Evolutionary conservation across 345 rosid species (phyloP).

Genomic region (Turritis glabra): DNA sequence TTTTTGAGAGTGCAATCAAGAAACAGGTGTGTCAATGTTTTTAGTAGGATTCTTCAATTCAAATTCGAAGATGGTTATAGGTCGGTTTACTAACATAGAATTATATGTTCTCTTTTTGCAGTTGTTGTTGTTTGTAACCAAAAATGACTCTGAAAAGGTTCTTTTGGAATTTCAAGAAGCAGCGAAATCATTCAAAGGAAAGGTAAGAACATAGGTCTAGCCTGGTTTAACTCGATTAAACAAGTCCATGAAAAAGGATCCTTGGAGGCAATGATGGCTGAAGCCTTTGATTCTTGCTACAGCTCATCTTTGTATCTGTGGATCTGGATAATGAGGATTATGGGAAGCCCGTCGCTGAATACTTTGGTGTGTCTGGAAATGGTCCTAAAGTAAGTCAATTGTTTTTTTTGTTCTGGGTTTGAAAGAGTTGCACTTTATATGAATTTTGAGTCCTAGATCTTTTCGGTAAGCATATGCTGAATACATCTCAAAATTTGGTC

Average conservation of each 20-base stretch:
- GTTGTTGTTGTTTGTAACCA: slow-evolving; percentile 70
- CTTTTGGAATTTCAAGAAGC: slow-evolving; percentile 70
- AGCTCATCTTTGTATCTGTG: slow-evolving; percentile 87
- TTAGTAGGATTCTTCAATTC: not conserved
- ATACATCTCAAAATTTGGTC: not conserved
- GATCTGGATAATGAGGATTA: slow-evolving; percentile 90
- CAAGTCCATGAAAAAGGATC: not conserved
- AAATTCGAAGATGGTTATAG: not conserved
- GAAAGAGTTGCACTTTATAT: not conserved
- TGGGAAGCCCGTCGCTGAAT: slow-evolving; percentile 92
- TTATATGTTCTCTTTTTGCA: slow-evolving; percentile 41
- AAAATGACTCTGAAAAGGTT: slow-evolving; percentile 72
- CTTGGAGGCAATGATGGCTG: not conserved
- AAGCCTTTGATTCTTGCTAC: slow-evolving; percentile 35
- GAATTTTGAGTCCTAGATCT: slow-evolving; percentile 2
- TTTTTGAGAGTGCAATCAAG: slow-evolving; percentile 88
- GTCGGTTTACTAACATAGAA: slow-evolving; percentile 6
- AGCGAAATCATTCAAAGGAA: slow-evolving; percentile 87
- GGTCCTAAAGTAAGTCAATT: slow-evolving; percentile 55
- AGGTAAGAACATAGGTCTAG: slow-evolving; percentile 49
- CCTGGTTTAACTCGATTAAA: not conserved
- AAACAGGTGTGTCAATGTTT: slow-evolving; percentile 61
- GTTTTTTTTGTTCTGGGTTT: not conserved
- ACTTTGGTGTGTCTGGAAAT: slow-evolving; percentile 75
- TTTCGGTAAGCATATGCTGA: slow-evolving; percentile 4